phyloP scores from a whole-genome alignment of 192 early-diverging fungal genomes.

The Entomortierella beljakovae region DNA sequence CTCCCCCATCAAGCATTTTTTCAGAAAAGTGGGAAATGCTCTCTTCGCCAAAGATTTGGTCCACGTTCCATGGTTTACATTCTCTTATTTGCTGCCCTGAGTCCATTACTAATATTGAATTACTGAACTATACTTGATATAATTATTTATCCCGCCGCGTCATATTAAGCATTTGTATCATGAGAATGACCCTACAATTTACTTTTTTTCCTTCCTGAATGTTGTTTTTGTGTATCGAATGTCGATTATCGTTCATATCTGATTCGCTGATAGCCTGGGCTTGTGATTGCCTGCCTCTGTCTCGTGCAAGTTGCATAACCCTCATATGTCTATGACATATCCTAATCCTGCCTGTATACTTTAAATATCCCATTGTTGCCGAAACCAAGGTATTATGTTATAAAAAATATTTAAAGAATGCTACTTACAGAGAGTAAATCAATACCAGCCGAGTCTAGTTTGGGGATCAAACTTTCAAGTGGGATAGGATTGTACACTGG shows the following conservation, averaged over 20 bases:
- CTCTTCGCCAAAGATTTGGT: conserved; percentile 11
- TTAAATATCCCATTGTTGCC: no score
- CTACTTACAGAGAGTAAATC: conserved; percentile 80
- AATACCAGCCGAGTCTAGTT: conserved; percentile 86
- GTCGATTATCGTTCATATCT: neutral
- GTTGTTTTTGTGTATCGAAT: no score
- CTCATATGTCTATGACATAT: neutral
- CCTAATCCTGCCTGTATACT: neutral
- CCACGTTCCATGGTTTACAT: conserved; percentile 10
- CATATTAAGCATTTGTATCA: no score
- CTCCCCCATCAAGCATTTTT: no score
- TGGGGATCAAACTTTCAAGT: conserved; percentile 82
- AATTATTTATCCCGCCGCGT: neutral
- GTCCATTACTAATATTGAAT: neutral
- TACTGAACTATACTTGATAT: neutral
- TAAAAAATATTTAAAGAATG: neutral
- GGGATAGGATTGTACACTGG: conserved; percentile 77
- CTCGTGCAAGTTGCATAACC: neutral
- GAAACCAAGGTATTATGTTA: neutral
- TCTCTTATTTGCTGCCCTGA: neutral
- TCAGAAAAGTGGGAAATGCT: conserved; percentile 2
- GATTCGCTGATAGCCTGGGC: no score
- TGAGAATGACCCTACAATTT: no score
- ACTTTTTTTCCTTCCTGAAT: no score
- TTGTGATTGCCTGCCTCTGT: conserved; percentile 7